phyloP scores from a whole-genome alignment of 1,284 basidiomycete genomes.

The Entoloma clypeatum region DNA sequence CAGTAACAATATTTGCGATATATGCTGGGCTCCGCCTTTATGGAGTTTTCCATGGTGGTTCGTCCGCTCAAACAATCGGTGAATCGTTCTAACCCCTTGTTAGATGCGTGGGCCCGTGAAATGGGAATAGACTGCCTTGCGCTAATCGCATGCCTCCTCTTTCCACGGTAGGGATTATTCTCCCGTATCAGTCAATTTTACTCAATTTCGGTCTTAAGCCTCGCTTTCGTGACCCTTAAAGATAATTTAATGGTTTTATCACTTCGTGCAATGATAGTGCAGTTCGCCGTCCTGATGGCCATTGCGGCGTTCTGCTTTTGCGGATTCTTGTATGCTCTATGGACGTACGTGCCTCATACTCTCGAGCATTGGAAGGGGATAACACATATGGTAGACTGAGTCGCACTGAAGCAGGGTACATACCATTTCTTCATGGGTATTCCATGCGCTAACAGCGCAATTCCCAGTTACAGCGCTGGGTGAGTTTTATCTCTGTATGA shows the following conservation, averaged over 20 bases:
- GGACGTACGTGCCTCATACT: constrained; percentile 62
- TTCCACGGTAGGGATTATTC: constrained; percentile 59
- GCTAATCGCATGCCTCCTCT: constrained; percentile 81
- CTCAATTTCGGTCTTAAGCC: constrained; percentile 33
- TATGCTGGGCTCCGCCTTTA: constrained; percentile 73
- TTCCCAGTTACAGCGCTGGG: constrained; percentile 43
- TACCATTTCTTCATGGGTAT: constrained; percentile 8
- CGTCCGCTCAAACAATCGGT: constrained; percentile 3
- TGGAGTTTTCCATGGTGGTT: constrained; percentile 64
- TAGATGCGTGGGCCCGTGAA: constrained; percentile 58
- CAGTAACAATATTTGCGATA: constrained; percentile 74
- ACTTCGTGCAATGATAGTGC: constrained; percentile 76
- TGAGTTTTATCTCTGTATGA: constrained; percentile 22
- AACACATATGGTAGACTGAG: constrained; percentile 43
- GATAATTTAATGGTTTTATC: constrained; percentile 83
- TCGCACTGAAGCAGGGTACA: constrained; percentile 53
- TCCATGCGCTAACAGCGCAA: neutral
- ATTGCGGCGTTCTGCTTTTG: constrained; percentile 88
- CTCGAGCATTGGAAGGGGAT: neutral
- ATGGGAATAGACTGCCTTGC: constrained; percentile 73
- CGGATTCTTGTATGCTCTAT: constrained; percentile 89
- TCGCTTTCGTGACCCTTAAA: constrained; percentile 85
- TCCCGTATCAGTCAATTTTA: neutral
- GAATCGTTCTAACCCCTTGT: neutral
- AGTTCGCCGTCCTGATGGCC: constrained; percentile 77